Evolutionary conservation across 176 grass and related monocot species (phyloP), one percentile per base, ranked within the genome.

Genomic region (Avena sativa): DNA sequence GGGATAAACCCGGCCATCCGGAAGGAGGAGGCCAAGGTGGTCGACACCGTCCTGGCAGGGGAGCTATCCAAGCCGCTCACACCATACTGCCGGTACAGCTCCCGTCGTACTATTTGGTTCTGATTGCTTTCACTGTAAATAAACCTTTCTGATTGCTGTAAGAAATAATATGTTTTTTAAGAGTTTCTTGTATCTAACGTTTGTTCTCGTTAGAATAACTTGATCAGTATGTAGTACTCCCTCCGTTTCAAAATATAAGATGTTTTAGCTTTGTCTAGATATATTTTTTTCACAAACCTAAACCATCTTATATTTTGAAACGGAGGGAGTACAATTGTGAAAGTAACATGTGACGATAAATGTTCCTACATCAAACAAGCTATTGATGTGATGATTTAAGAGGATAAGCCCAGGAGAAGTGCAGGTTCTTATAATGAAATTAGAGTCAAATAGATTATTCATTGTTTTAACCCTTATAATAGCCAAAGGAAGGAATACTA

Each of bases 61-160:
- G 92, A 98, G 32, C 92, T 98, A 79, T 63, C 89, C 81, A 98
- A 98, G 79, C 93, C 96, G 81, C 90, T 92, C 85, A 98, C 93
- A 28, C 86, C 93, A 21, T 98, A 98, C 79, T 94, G 96, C 90
- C 81, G 96, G 96, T 98, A 68, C 20, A 40, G 28, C 58, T 40
- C 58, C 75, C 13, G 0, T 78, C 75, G 49, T 40, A 32, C 64
- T 56, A 2, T 79, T 12, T 17, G 14, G n/a, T 25, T 17, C 66
- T 67, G 21, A 55, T 10, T 81, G 20, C 25, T 65, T 28, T 65
- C 26, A 15, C 26, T 2, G 5, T 30, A 30, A 13, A 32, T 4
- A 61, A 32, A 32, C 4, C 4, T 15, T 34, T 34, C 57, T 66
- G 25, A 11, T 9, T 48, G 71, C 3, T 76, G 23, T 44, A 4